Base-by-base conservation (phyloP, 805 yeast species). In the Wickerhamomyces subpelliculosus region DNA sequence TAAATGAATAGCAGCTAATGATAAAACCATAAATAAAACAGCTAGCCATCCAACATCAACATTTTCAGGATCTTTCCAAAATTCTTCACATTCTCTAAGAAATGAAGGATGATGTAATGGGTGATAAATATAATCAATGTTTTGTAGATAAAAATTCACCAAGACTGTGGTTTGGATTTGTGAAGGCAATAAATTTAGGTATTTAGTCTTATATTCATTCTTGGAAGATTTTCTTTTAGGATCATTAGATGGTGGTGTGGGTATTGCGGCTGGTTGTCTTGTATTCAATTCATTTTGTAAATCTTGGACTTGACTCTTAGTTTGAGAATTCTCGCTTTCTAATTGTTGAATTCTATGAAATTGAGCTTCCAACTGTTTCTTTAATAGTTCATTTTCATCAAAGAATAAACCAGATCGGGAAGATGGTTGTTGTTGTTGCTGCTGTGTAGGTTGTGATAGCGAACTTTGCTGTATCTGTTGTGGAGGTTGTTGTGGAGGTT, bases 71-170 rank as follows among this genome's bases (percentile, higher is more conserved):
- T 42, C 41, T 17, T 39, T 16, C 55, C 55, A 52, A 21, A 51
- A 47, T 11, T 32, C 23, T 21, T 46, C 49, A 21, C 51, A 21
- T 5, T 46, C 37, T 13, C 23, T 34, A 14, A 36, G 42, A 35
- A 55, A 55, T 2, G 51, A 35, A 19, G 58, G 59, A 41, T 55
- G 58, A 32, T 55, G 60, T 11, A 55, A 24, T 4, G 60, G 55
- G 37, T 55, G 60, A 34, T 54, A 54, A 20, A 55, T 52, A 44
- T 53, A 55, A 33, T 55, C 60, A 23, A 55, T 41, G 35, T 55
- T 48, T 17, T 44, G 47, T 26, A 55, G 35, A 29, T 55, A 55
- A 31, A 53, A 53, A 18, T 55, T 55, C 9, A 52, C 53, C 4
- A 55, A 29, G 11, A 52, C 29, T 25, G 43, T 48, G 1, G 55